Evolutionary conservation across 2,329 filamentous ascomycete genomes (phyloP), one percentile per base, ranked within the genome.

Genomic region (Rutstroemia sp.): DNA sequence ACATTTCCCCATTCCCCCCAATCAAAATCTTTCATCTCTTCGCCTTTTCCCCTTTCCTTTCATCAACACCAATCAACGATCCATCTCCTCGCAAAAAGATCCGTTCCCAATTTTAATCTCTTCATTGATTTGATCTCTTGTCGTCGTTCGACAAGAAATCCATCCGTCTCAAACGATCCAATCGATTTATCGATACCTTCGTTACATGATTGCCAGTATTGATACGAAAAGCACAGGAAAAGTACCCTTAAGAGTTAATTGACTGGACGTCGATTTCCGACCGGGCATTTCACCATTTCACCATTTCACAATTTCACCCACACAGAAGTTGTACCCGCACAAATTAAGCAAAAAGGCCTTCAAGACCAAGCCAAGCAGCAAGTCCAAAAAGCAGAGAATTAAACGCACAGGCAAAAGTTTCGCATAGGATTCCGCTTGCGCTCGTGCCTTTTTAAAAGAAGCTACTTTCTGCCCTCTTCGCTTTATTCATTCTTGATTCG

Each of bases 11-110:
- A 19, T 23, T 21, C 42, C 42, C 52, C 52, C 52, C 52, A 49
- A 50, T 55, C 52, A 55, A 55, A 50, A 40, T 46, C 46, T 55
- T 40, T 54, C 51, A 49, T 54, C 51, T 53, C 19, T 30, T 30
- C 27, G 27, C 27, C 27, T 8, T 40, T 40, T 40, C 34, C 50
- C 44, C 21, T 54, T 40, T 44, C 45, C 39, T 39, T 30, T 27
- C 42, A 48, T 54, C 51, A 40, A 54, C 51, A 54, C 47, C 51
- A 54, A 54, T 54, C 51, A 54, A 40, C 48, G 17, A 40, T 30
- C 27, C 51, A 54, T 48, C 47, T 40, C 48, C 19, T 23, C 44
- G 38, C 25, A 9, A 34, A 44, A 48, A 53, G 47, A 53, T n/a
- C 27, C 44, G 19, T 25, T 12, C 34, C 48, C 21, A 51, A 10